phyloP scores from a whole-genome alignment of 108 stramenopile genomes.

The Fistulifera pelliculosa region DNA sequence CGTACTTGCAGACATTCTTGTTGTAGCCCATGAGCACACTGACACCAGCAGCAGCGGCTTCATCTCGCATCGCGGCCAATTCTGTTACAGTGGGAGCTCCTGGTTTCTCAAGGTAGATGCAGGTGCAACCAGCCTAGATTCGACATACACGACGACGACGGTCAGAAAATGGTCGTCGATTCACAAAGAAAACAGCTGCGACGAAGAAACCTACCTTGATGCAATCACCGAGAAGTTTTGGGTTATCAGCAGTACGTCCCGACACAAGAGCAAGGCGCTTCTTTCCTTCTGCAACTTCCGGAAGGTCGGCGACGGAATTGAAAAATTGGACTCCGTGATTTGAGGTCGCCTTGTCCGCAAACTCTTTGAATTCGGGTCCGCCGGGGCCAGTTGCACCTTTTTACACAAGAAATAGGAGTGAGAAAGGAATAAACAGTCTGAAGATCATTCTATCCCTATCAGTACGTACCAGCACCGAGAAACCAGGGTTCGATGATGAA shows the following conservation, averaged over 20 bases:
- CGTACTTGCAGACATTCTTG: constrained; percentile 91
- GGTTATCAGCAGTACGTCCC: constrained; percentile 87
- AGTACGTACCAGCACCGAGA: constrained; percentile 60
- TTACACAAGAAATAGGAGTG: constrained; percentile 1
- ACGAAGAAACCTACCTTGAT: constrained; percentile 20
- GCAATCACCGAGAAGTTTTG: constrained; percentile 58
- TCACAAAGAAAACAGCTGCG: not conserved
- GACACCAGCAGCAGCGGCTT: constrained; percentile 67
- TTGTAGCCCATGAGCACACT: constrained; percentile 89
- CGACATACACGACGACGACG: not conserved
- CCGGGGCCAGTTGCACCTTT: constrained; percentile 65
- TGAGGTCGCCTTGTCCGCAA: constrained; percentile 40
- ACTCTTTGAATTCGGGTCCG: constrained; percentile 75
- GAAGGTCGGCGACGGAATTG: constrained; percentile 54
- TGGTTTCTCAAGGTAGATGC: constrained; percentile 86
- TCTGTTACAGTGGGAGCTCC: constrained; percentile 86
- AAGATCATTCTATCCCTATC: not conserved
- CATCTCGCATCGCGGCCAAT: constrained; percentile 56
- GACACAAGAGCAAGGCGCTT: constrained; percentile 80
- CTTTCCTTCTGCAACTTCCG: constrained; percentile 53
- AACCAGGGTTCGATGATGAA: constrained; percentile 90
- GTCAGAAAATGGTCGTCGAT: not conserved
- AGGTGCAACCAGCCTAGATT: not conserved
- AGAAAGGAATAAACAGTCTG: not conserved
- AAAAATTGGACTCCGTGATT: constrained; percentile 67